phyloP scores from a whole-genome alignment of 352 stramenopile species.

The Pythium dissotocum region DNA sequence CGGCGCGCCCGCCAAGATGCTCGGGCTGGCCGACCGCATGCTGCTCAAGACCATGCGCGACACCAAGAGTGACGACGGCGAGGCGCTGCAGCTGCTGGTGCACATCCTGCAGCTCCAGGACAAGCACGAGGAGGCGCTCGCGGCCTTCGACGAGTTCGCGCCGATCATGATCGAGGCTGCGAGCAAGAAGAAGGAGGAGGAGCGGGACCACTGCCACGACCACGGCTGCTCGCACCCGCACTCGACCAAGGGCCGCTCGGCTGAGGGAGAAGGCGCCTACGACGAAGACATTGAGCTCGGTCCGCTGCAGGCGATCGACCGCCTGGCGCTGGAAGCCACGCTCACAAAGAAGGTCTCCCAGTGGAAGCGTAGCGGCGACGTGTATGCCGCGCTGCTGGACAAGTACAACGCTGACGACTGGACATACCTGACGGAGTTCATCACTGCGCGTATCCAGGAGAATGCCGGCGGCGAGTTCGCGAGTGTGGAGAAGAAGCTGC shows the following conservation, averaged over 20 bases:
- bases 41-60: slow-evolving; percentile 76
- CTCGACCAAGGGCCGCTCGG: slow-evolving; percentile 44
- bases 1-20: slow-evolving; percentile 66
- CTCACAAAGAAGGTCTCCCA: slow-evolving; percentile 53
- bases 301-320: slow-evolving; percentile 81
- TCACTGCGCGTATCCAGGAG: slow-evolving; percentile 50
- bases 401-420: slow-evolving; percentile 82
- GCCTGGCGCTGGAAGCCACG: slow-evolving; percentile 63
- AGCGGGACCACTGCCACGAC: slow-evolving; percentile 22
- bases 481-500: slow-evolving; percentile 33
- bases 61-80: slow-evolving; percentile 53
- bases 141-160: slow-evolving; percentile 75
- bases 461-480: slow-evolving; percentile 21
- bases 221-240: slow-evolving; percentile 20
- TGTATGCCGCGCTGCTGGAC: slow-evolving; percentile 63
- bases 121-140: slow-evolving; percentile 63
- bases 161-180: slow-evolving; percentile 27
- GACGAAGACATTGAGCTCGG: slow-evolving; percentile 86
- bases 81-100: slow-evolving; percentile 69
- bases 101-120: slow-evolving; percentile 75
- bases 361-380: slow-evolving; percentile 50
- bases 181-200: slow-evolving; percentile 15
- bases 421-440: slow-evolving; percentile 73
- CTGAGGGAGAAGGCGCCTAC: slow-evolving; percentile 69
- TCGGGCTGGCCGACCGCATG: slow-evolving; percentile 79